Percentiles rank a stretch among this genome's conserved stretches.
Conservation (phyloP, 805 yeast genomes). For the Peterozyma xylosa region DNA sequence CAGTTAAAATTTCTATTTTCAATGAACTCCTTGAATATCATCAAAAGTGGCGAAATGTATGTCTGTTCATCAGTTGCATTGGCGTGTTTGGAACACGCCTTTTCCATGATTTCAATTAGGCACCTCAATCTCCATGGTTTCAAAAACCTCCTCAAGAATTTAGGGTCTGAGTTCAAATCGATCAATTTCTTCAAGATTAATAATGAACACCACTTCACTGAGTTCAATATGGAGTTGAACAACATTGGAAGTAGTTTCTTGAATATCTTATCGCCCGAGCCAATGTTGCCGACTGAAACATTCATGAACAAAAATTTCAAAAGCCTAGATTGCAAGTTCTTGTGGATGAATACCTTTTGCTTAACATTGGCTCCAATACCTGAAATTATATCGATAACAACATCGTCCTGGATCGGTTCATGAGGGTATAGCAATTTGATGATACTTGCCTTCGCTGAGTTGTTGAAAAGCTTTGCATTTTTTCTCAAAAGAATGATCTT, state of each 20-base stretch:
- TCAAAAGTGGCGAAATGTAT: background rate
- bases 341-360: constrained; percentile 1
- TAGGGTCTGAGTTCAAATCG: background rate
- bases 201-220: constrained; percentile 1
- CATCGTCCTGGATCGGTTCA: constrained; percentile 1
- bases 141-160: background rate
- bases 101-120: constrained; percentile 3
- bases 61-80: background rate
- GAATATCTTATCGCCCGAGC: background rate
- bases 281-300: constrained; percentile 3
- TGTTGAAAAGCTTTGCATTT: background rate
- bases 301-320: constrained; percentile 6
- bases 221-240: constrained; percentile 1
- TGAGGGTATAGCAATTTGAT: constrained; percentile 4
- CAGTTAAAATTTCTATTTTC: background rate
- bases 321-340: constrained; percentile 4
- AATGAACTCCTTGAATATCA: constrained; percentile 4
- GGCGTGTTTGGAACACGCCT: background rate
- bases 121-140: constrained; percentile 3
- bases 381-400: background rate
- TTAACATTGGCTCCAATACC: constrained; percentile 3
- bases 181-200: constrained; percentile 2
- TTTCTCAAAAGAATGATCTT: background rate
- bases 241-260: constrained; percentile 5
- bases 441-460: background rate